A percentile compares a stretch with the other conserved stretches of the same genome.
Conservation (phyloP, 306 rosid genomes). For the Trifolium fragiferum region DNA sequence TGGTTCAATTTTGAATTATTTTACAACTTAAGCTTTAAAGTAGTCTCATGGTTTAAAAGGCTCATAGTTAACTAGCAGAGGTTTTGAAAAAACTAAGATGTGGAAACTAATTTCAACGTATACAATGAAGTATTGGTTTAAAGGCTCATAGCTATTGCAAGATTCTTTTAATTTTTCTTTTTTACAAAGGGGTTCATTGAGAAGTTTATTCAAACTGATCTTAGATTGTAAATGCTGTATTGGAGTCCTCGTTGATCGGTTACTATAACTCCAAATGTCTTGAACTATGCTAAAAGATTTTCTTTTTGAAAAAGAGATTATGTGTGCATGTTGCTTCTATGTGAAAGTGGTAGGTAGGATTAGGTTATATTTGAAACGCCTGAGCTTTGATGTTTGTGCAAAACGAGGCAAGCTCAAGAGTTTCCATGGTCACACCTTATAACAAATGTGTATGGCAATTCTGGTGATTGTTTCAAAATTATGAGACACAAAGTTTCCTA, state of each 20-base stretch:
- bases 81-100: background rate
- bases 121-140: background rate
- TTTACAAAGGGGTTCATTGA: background rate
- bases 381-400: constrained; percentile 4
- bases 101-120: background rate
- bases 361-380: background rate
- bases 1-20: background rate
- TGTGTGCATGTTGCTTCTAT: background rate
- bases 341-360: constrained; percentile 7
- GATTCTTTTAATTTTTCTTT: background rate
- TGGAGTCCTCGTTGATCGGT: background rate
- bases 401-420: constrained; percentile 5
- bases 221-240: constrained; percentile 9
- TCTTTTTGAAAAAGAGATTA: background rate
- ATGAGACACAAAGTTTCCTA: too few relatives aligned
- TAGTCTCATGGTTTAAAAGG: background rate
- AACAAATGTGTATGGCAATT: constrained; percentile 11
- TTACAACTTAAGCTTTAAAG: background rate
- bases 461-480: constrained; percentile 16
- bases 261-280: constrained; percentile 2
- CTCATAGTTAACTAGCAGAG: background rate
- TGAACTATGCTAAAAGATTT: background rate
- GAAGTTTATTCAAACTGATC: background rate
- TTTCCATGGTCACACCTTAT: constrained; percentile 15
- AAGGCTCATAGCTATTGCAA: background rate